phyloP scores from a whole-genome alignment of 2,329 filamentous ascomycete genomes.

The Trichoderma sp. region DNA sequence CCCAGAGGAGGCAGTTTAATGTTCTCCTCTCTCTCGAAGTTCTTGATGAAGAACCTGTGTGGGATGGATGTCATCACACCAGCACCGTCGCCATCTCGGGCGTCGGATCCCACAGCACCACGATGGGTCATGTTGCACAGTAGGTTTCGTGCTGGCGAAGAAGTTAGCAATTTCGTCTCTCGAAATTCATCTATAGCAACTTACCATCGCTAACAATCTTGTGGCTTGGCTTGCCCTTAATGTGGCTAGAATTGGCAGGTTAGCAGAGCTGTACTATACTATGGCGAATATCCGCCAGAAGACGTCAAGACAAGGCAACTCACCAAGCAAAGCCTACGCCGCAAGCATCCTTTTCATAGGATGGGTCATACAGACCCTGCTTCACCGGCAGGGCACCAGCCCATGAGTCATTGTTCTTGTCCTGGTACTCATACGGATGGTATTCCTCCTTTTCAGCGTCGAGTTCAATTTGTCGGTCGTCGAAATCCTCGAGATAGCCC shows the following conservation, averaged over 20 bases:
- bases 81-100: slow-evolving; percentile 95
- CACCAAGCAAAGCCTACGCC: slow-evolving; percentile 99
- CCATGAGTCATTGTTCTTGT: slow-evolving; percentile 84
- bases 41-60: slow-evolving; percentile 98
- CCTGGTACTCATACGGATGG: slow-evolving; percentile 81
- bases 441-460: slow-evolving; percentile 63
- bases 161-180: slow-evolving; percentile 17
- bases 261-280: neutral
- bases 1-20: slow-evolving; percentile 84
- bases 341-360: slow-evolving; percentile 97
- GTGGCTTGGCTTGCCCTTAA: slow-evolving; percentile 95
- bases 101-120: slow-evolving; percentile 96
- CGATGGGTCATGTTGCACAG: slow-evolving; percentile 99
- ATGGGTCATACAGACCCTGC: slow-evolving; percentile 97
- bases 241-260: slow-evolving; percentile 65
- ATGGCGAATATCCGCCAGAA: neutral
- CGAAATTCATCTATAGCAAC: slow-evolving; percentile 35
- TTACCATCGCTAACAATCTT: slow-evolving; percentile 98
- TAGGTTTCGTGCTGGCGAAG: slow-evolving; percentile 74
- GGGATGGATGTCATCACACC: slow-evolving; percentile 99
- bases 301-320: slow-evolving; percentile 37
- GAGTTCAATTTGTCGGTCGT: slow-evolving; percentile 65
- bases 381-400: slow-evolving; percentile 93
- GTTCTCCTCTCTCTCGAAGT: slow-evolving; percentile 89
- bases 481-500: slow-evolving; percentile 66